Base-by-base conservation (phyloP, 2,329 filamentous ascomycete genomes). In the Colletotrichum higginsianum region DNA sequence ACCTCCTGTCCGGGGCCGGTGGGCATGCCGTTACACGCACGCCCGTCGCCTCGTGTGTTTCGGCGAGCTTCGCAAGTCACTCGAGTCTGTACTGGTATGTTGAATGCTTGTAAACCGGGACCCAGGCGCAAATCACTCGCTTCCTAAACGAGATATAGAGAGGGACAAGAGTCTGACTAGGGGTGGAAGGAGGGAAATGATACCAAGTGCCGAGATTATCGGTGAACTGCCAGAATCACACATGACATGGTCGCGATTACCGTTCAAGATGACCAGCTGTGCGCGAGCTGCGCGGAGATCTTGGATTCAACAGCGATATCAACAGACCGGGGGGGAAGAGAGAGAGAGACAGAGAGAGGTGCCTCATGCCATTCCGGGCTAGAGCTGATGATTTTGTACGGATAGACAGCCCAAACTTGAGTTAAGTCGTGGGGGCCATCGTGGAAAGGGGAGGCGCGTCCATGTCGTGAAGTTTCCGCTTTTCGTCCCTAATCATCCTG, bases 41-140 rank as follows among this genome's bases (percentile, higher is more conserved):
- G 9, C 55, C 67, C 55, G 40, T 40, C 55, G 63, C 66, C 49
- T 61, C 67, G 56, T 61, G 56, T 61, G 62, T 4, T 50, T 7
- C 40, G 13, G 30, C 18, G 50, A n/a, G 30, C 26, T 26, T 26
- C 56, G 30, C 23, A 40, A 13, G 12, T 35, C 23, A 16, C 23
- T 35, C 46, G 38, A 44, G 16, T 55, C 40, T 18, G 26, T 26
- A 26, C 26, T 4, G 26, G 47, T 42, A 23, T 46, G 16, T 12
- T n/a, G 21, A 44, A 18, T 46, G 38, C 16, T 55, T 26, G 30
- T 21, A 15, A 26, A 55, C 52, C 52, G 18, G 16, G 30, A 55
- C 30, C 30, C 4, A 6, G 16, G 18, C 40, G 5, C 35, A 7
- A 23, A 23, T 56, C 12, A 26, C 26, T 26, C 12, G 21, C n/a